A percentile compares a stretch with the other conserved stretches of the same genome.
phyloP scores from a whole-genome alignment of 2,329 filamentous ascomycete species.

The Ustilaginoidea virens region DNA sequence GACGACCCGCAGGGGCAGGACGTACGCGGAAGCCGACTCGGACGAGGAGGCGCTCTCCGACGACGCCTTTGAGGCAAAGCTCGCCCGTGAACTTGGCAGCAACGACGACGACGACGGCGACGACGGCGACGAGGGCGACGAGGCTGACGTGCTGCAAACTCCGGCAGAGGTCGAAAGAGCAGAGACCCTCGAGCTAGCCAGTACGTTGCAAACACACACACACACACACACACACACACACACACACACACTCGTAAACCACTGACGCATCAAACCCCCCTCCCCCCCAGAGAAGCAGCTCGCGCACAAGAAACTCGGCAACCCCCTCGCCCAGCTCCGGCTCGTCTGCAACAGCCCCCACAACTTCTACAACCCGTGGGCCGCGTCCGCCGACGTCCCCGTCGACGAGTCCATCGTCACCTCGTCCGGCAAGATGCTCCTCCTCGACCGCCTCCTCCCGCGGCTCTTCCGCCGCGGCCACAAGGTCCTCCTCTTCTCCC shows the following conservation, averaged over 20 bases:
- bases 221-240: no score
- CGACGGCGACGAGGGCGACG: slow-evolving; percentile 19
- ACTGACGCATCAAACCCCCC: no score
- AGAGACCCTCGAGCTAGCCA: slow-evolving; percentile 61
- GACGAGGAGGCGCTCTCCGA: slow-evolving; percentile 56
- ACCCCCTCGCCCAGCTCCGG: slow-evolving; percentile 81
- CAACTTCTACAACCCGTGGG: slow-evolving; percentile 93
- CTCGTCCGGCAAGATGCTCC: slow-evolving; percentile 86
- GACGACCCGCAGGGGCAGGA: slow-evolving; percentile 29
- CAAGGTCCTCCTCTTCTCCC: slow-evolving; percentile 91
- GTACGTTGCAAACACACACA: slow-evolving; percentile 37
- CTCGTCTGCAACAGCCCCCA: slow-evolving; percentile 88
- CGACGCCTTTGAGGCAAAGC: slow-evolving; percentile 65
- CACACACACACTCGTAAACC: no score
- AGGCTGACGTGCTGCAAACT: slow-evolving; percentile 19
- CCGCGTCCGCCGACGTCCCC: slow-evolving; percentile 36
- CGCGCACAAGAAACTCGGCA: slow-evolving; percentile 80
- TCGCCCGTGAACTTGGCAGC: slow-evolving; percentile 45
- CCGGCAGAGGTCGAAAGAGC: slow-evolving; percentile 49
- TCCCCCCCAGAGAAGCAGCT: slow-evolving; percentile 78
- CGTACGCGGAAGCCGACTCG: slow-evolving; percentile 39
- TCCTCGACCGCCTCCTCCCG: slow-evolving; percentile 75
- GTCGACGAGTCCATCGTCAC: slow-evolving; percentile 74
- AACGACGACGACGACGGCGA: slow-evolving; percentile 23
- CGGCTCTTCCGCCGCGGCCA: slow-evolving; percentile 58